Base-by-base conservation (phyloP, 2,329 filamentous ascomycete genomes). In the Arthrobotrys pseudoclavata region DNA sequence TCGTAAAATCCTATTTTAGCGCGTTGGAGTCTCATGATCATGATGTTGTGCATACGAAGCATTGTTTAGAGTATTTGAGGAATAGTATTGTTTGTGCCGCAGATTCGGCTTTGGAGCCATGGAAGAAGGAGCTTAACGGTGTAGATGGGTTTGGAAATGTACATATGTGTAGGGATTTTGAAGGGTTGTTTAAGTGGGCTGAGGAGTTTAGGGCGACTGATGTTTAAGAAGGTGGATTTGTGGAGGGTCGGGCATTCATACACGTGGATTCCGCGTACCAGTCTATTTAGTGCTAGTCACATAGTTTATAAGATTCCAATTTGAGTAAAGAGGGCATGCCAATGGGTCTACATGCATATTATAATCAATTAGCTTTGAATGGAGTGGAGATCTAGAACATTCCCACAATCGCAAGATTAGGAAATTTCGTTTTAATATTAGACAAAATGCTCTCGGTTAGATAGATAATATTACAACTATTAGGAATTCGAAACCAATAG, bases 51-150 rank as follows among this genome's bases (percentile, higher is more conserved):
- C 84, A 85, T 79, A 81, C 83, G 57, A 79, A 82, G 20, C 84
- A 85, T 76, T 85, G 84, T 81, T 83, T 84, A 77, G 84, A 85
- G 66, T 84, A 84, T 52, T 78, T 85, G 7, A 82, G 84, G 15
- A 83, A 84, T 71, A 82, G 81, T 26, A 82, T 85, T 68, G 83
- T 83, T 79, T 85, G 84, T 48, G 79, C 82, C 0, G 84, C 82
- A 12, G 84, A 85, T 80, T 83, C 83, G n/a, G 84, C 82, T 29
- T 75, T 85, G 3, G 84, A 85, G 81, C 83, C 83, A n/a, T 81
- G 83, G 69, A 83, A 83, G 15, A 83, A 82, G 10, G 80, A 76
- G 37, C 52, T 76, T n/a, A 53, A 76, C 47, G 72, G 72, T 13
- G 71, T 76, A 18, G 71, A 69, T 34, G 71, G 71, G 15, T 70